Conservation (phyloP, 2,329 filamentous ascomycete species). For the Cladorrhinum sp. region DNA sequence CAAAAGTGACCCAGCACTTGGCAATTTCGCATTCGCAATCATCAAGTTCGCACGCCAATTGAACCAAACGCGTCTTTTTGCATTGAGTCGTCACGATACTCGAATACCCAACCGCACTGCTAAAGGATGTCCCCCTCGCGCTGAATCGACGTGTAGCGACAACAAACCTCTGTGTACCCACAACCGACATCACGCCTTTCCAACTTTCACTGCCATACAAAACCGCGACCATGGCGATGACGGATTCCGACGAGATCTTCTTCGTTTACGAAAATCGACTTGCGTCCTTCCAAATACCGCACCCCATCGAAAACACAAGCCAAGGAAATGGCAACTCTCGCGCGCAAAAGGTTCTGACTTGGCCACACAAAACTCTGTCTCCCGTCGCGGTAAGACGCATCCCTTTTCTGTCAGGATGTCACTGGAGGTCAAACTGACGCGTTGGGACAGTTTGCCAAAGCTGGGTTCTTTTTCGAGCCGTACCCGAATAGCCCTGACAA, state of each 20-base stretch:
- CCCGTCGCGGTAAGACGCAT: conserved; percentile 57
- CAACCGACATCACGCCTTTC: not conserved
- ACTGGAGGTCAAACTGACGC: conserved; percentile 26
- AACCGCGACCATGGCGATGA: conserved; percentile 18
- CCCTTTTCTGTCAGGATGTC: conserved; percentile 28
- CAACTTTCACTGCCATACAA: not conserved
- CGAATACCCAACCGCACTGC: not conserved
- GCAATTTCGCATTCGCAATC: conserved; percentile 1
- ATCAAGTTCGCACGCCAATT: conserved; percentile 3
- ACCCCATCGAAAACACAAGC: conserved; percentile 60
- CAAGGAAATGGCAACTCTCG: no score
- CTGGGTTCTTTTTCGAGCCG: conserved; percentile 88
- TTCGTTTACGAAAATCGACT: conserved; percentile 68
- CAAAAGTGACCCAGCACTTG: not conserved
- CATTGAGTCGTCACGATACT: not conserved
- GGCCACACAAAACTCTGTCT: conserved; percentile 73
- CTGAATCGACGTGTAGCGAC: not conserved
- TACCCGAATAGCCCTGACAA: conserved; percentile 76
- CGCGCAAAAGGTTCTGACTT: conserved; percentile 59
- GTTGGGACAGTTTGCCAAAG: conserved; percentile 69
- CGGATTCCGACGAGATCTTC: conserved; percentile 20
- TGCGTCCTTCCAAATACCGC: conserved; percentile 69
- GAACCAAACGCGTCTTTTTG: not conserved
- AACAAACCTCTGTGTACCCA: not conserved
- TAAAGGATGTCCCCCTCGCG: not conserved